A percentile compares a stretch with the other conserved stretches of the same genome.
Evolutionary conservation across 805 yeast species (phyloP).

Genomic region (Starmerella gropengiesseri): DNA sequence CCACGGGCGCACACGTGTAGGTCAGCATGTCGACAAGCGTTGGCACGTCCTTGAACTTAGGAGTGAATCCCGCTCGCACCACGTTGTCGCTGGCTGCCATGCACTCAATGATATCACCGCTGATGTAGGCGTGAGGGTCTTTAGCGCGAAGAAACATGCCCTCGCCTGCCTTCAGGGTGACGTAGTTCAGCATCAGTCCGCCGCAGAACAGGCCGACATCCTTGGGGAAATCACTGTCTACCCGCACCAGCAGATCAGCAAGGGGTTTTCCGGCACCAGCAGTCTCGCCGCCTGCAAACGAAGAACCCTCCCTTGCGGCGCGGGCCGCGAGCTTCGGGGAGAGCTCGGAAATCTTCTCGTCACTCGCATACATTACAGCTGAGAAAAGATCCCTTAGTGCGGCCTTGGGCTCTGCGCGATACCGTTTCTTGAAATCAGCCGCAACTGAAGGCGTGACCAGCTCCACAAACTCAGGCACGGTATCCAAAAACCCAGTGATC

Average conservation of each 20-base stretch:
- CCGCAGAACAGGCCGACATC: conserved; percentile 97
- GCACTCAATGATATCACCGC: conserved; percentile 96
- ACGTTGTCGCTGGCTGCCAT: conserved; percentile 99
- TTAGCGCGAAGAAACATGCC: conserved; percentile 94
- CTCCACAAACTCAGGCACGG: conserved; percentile 64
- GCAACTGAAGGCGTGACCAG: conserved; percentile 57
- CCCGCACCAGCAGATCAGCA: conserved; percentile 62
- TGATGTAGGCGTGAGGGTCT: conserved; percentile 96
- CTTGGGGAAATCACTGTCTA: conserved; percentile 79
- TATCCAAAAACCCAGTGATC: conserved; percentile 54
- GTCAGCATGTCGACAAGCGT: conserved; percentile 86
- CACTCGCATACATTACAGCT: conserved; percentile 74
- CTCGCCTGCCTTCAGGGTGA: conserved; percentile 72
- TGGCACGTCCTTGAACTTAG: conserved; percentile 91
- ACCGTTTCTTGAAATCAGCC: conserved; percentile 37
- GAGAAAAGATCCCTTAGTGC: conserved; percentile 67
- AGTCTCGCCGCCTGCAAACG: conserved; percentile 24
- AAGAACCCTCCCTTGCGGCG: conserved; percentile 38
- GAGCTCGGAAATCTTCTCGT: conserved; percentile 41
- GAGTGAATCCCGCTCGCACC: conserved; percentile 98
- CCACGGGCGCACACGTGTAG: conserved; percentile 77
- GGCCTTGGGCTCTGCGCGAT: conserved; percentile 43
- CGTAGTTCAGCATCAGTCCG: conserved; percentile 82
- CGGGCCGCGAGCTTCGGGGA: conserved; percentile 59
- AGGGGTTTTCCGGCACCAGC: conserved; percentile 38